phyloP scores from a whole-genome alignment of 2,329 filamentous ascomycete genomes.

The Mycosphaerella arachidis region DNA sequence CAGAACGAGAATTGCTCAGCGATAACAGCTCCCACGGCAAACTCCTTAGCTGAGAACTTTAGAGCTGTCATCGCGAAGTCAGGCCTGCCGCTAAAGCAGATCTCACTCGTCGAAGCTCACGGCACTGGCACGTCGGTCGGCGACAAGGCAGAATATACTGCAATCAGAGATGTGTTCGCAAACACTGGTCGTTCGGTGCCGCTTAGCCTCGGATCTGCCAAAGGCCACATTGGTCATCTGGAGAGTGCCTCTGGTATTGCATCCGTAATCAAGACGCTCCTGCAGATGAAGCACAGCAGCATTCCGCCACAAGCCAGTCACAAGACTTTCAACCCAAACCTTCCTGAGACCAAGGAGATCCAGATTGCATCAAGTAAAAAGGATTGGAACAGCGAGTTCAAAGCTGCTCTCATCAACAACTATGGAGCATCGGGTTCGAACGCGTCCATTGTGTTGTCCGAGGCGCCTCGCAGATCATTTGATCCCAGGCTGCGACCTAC shows the following conservation, averaged over 20 bases:
- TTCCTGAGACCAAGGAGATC: not conserved
- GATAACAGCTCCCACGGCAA: constrained; percentile 28
- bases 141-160: constrained; percentile 5
- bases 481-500: not conserved
- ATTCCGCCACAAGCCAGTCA: constrained; percentile 28
- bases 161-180: not conserved
- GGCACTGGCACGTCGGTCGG: constrained; percentile 10
- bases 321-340: constrained; percentile 8
- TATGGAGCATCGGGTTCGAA: constrained; percentile 38
- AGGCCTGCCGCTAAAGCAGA: constrained; percentile 20
- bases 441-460: not conserved
- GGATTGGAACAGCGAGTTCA: too few species aligned
- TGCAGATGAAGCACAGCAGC: constrained; percentile 30
- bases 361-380: not conserved
- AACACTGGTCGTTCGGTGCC: not conserved
- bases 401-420: constrained; percentile 30
- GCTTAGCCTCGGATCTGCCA: constrained; percentile 31
- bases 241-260: constrained; percentile 33
- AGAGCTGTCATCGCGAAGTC: constrained; percentile 19
- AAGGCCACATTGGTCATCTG: constrained; percentile 34
- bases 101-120: constrained; percentile 26
- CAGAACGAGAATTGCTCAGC: constrained; percentile 25
- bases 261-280: constrained; percentile 32
- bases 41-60: constrained; percentile 18
- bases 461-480: not conserved